These are phyloP conservation scores for Ceratopteris richardii DNA, from an alignment of 75 land plant species.

Conservation along the genomic window DNA sequence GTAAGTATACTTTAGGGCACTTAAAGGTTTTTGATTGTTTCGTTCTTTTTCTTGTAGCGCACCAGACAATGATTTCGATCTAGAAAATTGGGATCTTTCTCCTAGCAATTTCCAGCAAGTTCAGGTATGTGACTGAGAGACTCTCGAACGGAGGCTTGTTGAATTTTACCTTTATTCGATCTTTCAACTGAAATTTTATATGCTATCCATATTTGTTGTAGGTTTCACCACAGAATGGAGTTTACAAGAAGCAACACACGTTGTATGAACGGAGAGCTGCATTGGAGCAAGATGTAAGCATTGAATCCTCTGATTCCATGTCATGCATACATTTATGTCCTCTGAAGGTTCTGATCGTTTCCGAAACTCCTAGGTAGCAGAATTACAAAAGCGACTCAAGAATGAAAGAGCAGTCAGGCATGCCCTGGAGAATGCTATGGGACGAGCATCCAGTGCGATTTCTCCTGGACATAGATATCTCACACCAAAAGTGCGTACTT, in stretches of 20 bases:
- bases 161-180: background rate
- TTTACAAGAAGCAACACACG: conserved; percentile 12
- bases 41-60: conserved; percentile 4
- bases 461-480: conserved; percentile 76
- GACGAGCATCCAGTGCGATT: conserved; percentile 56
- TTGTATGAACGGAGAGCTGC: conserved; percentile 15
- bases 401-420: conserved; percentile 61
- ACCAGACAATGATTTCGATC: conserved; percentile 1
- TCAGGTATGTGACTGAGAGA: background rate
- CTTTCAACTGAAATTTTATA: background rate
- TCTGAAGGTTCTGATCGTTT: background rate
- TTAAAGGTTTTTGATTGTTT: too few species aligned
- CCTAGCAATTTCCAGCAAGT: conserved; percentile 5
- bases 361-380: conserved; percentile 50
- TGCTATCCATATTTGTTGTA: background rate
- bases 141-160: background rate
- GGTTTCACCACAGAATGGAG: background rate
- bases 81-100: conserved; percentile 4
- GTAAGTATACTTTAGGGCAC: too few species aligned
- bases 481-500: conserved; percentile 51
- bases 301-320: background rate
- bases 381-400: conserved; percentile 55
- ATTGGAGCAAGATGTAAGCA: conserved; percentile 26
- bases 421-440: conserved; percentile 71
- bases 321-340: background rate